Conservation (phyloP, 1,139 yeast species). For the Kurtzmaniella quercitrusa region DNA sequence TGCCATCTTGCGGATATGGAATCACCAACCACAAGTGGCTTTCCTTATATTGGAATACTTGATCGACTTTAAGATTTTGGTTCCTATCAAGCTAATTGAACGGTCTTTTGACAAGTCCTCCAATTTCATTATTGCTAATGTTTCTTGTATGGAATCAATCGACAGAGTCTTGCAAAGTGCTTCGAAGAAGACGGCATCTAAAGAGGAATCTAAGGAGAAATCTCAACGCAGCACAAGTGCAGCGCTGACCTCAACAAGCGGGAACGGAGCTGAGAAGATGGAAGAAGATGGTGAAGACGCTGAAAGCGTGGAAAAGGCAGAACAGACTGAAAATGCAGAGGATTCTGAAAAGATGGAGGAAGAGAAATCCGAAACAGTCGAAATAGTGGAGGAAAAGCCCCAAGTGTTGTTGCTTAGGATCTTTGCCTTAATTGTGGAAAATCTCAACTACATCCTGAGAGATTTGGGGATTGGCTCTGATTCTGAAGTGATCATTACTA, state of each 20-base stretch:
- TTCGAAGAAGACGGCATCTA: neutral
- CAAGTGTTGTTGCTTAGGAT: conserved; percentile 24
- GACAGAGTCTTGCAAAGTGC: conserved; percentile 28
- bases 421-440: conserved; percentile 30
- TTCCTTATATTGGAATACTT: conserved; percentile 65
- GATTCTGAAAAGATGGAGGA: conserved; percentile 11
- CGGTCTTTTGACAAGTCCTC: conserved; percentile 35
- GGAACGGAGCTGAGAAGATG: neutral
- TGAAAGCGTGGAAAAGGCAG: neutral
- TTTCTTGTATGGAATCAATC: conserved; percentile 45
- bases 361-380: conserved; percentile 2
- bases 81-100: conserved; percentile 37
- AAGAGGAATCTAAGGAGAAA: conserved; percentile 1
- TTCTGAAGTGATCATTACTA: conserved; percentile 21
- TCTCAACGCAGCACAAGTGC: neutral
- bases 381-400: conserved; percentile 12
- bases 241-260: neutral
- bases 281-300: neutral
- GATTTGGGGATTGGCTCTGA: conserved; percentile 21
- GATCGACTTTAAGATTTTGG: conserved; percentile 47
- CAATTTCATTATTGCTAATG: conserved; percentile 38
- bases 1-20: conserved; percentile 73
- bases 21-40: conserved; percentile 76
- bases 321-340: conserved; percentile 1
- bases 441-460: conserved; percentile 28